Base-by-base conservation (phyloP, 805 yeast genomes). In the Torulaspora maleeae region DNA sequence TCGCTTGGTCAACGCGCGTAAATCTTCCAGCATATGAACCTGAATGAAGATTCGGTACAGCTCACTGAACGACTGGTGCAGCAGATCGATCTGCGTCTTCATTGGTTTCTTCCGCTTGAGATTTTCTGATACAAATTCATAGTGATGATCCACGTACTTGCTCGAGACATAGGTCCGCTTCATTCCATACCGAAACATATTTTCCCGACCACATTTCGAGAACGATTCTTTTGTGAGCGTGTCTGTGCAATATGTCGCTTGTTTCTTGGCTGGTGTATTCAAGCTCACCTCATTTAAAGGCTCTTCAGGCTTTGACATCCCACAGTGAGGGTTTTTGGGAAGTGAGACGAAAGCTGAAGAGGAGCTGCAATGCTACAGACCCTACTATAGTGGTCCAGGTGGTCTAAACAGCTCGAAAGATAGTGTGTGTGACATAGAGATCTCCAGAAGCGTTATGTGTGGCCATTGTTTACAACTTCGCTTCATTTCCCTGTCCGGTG, bases 251-350 rank as follows among this genome's bases (percentile, higher is more conserved):
- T 38, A 17, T 13, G n/a, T 33, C 32, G 34, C 33, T 25, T 30
- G 44, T 16, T 43, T 48, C 16, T 45, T 44, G 8, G 49, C 49
- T 7, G 58, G 55, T 8, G 56, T 52, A 40, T 59, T 59, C 43
- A 54, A 38, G 43, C 54, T 54, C 15, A 59, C 40, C 40, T 59
- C 64, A 47, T 45, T 51, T 38, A 60, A 44, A 27, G 60, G 60
- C 20, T 55, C 63, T 30, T 60, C 58, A 17, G 38, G 44, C 37
- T 45, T 53, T 11, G 52, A 45, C 61, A 58, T 59, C 37, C 34
- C 44, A 3, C 15, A 8, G 16, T 19, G 13, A n/a, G 30, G 17
- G 30, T 22, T 17, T 17, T 17, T 13, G 20, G 12, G n/a, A 15
- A 35, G 38, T 35, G 20, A 32, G 20, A 32, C 35, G 17, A 20